Percentiles rank a stretch among this genome's conserved stretches.
Conservation (phyloP, 192 early-diverging fungal species). For the Coemansia sp. region DNA sequence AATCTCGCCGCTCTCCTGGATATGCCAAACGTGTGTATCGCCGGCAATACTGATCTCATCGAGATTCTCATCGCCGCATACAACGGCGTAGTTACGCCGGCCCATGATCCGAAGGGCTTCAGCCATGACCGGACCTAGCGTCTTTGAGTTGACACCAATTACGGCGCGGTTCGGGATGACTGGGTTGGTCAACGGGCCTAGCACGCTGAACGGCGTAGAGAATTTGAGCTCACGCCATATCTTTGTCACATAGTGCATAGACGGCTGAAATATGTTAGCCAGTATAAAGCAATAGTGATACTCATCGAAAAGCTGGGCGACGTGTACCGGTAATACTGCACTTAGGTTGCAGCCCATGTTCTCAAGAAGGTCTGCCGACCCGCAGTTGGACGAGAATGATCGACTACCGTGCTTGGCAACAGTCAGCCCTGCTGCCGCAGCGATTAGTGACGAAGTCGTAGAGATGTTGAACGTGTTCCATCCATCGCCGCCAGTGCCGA, state of each 20-base stretch:
- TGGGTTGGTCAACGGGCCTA: constrained; percentile 91
- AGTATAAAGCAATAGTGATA: constrained; percentile 89
- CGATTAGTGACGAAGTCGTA: constrained; percentile 86
- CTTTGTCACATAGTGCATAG: constrained; percentile 78
- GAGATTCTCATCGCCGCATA: constrained; percentile 86
- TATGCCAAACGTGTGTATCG: constrained; percentile 84
- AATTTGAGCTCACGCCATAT: constrained; percentile 84
- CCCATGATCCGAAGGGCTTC: constrained; percentile 78
- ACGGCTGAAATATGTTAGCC: constrained; percentile 87
- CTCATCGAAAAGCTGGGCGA: constrained; percentile 63
- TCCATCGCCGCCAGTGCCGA: constrained; percentile 96
- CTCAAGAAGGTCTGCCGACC: constrained; percentile 94
- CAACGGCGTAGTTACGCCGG: constrained; percentile 80
- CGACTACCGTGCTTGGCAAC: constrained; percentile 97
- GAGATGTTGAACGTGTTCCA: constrained; percentile 96
- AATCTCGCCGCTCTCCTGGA: constrained; percentile 65
- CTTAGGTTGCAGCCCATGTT: constrained; percentile 73
- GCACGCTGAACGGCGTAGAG: constrained; percentile 89
- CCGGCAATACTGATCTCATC: constrained; percentile 93
- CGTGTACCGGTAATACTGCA: constrained; percentile 64
- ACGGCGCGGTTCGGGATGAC: constrained; percentile 75
- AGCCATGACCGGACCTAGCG: constrained; percentile 78
- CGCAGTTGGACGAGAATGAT: constrained; percentile 84
- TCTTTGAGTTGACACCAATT: constrained; percentile 83
- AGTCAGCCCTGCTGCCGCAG: constrained; percentile 88